Conservation (phyloP, 306 rosid species). For the Sphenostylis stenocarpa region DNA sequence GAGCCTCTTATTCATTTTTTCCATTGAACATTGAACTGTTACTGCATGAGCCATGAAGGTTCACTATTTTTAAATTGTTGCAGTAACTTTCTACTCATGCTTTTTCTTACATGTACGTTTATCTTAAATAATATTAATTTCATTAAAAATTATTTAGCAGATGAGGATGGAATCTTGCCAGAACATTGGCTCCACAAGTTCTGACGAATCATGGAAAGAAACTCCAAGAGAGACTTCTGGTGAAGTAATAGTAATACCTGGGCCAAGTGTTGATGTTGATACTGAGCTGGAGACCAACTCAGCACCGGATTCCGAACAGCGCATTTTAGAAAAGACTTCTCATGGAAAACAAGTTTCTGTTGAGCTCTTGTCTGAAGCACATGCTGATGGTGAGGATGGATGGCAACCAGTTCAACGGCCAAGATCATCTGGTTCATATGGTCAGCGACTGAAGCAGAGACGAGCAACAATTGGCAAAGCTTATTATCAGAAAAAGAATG, state of each 20-base stretch:
- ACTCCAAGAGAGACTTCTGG: conserved; percentile 59
- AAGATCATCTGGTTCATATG: conserved; percentile 68
- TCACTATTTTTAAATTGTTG: conserved; percentile 14
- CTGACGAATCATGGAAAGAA: conserved; percentile 69
- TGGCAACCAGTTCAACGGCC: conserved; percentile 97
- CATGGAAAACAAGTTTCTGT: conserved; percentile 41
- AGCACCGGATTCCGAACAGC: conserved; percentile 48
- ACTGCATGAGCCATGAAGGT: not conserved
- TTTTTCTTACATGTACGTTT: not conserved
- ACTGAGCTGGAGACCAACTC: conserved; percentile 45
- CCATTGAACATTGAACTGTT: not conserved
- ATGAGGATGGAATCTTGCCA: conserved; percentile 57
- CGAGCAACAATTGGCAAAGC: conserved; percentile 72
- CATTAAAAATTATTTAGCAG: conserved; percentile 47
- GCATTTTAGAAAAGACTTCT: conserved; percentile 40
- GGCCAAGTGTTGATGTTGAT: conserved; percentile 36
- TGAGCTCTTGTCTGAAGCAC: conserved; percentile 52
- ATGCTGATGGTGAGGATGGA: conserved; percentile 75
- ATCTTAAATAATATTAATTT: conserved; percentile 16
- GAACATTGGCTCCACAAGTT: conserved; percentile 41
- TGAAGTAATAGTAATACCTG: conserved; percentile 52
- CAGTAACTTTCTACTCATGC: not conserved
- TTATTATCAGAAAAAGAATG: conserved; percentile 70
- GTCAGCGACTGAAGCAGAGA: conserved; percentile 69
- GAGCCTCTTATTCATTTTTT: not conserved